Conservation (phyloP, 140 eudicot species). For the Oenanthe javanica region DNA sequence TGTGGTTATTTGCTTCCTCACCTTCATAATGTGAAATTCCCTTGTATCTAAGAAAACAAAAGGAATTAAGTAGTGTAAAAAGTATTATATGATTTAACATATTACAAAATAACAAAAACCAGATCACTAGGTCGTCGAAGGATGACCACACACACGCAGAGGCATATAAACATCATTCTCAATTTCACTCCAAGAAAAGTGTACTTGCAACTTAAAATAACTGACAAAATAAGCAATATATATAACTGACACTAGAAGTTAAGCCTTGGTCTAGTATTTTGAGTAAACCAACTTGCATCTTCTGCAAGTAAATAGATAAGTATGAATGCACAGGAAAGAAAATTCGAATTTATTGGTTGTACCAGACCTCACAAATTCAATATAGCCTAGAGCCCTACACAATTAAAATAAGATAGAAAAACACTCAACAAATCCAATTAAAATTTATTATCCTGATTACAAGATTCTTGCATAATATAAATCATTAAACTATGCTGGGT, state of each 20-base stretch:
- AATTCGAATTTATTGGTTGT: neutral
- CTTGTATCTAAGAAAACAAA: conserved; percentile 44
- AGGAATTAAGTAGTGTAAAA: neutral
- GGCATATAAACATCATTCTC: neutral
- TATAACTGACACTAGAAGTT: neutral
- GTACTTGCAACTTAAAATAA: neutral
- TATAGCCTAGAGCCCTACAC: neutral
- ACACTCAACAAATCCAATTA: neutral
- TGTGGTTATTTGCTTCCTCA: conserved; percentile 71
- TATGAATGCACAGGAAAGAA: neutral
- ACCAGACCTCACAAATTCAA: neutral
- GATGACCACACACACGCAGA: neutral
- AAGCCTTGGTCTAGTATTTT: neutral
- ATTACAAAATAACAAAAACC: neutral
- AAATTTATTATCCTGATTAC: neutral
- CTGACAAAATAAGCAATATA: neutral
- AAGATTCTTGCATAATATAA: neutral
- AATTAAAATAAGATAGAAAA: neutral
- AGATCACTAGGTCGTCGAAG: neutral
- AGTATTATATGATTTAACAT: neutral
- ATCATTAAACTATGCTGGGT: neutral
- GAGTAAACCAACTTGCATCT: neutral
- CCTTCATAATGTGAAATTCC: conserved; percentile 94
- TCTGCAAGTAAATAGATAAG: neutral
- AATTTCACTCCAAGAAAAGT: neutral